A percentile compares a stretch with the other conserved stretches of the same genome.
These are phyloP conservation scores for Phialocephala subalpina DNA, from an alignment of 2,329 filamentous ascomycete genomes.

Conservation along the genomic window DNA sequence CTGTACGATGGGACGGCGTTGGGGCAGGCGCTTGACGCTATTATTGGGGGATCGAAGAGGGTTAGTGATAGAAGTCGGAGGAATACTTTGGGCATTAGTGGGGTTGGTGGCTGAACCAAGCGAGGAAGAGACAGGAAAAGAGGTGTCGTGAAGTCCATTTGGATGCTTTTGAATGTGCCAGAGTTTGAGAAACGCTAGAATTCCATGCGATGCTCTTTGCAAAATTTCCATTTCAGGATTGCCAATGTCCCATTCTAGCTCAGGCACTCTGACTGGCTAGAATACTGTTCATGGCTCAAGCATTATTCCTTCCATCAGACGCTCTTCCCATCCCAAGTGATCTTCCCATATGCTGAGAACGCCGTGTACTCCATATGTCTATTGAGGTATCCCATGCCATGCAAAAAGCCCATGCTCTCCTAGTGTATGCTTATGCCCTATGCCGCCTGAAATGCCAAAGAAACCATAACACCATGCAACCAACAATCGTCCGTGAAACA, in stretches of 20 bases:
- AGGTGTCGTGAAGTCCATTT: not conserved
- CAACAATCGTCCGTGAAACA: too few species aligned
- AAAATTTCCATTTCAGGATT: too few species aligned
- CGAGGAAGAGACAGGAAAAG: not conserved
- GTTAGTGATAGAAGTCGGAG: constrained; percentile 60
- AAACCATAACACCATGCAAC: not conserved
- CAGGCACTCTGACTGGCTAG: too few species aligned
- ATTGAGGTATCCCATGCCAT: not conserved
- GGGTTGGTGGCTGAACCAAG: not conserved
- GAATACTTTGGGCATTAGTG: constrained; percentile 59
- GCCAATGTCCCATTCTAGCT: too few species aligned
- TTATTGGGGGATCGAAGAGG: constrained; percentile 65
- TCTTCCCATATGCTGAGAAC: not conserved
- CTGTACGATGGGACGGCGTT: constrained; percentile 81
- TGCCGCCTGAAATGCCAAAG: not conserved
- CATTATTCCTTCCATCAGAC: not conserved
- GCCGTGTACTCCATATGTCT: not conserved
- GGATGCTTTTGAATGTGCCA: too few species aligned
- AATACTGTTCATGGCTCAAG: not conserved
- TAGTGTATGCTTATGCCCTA: not conserved
- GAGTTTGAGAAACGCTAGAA: not conserved
- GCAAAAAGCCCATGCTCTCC: not conserved
- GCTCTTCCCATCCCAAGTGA: not conserved
- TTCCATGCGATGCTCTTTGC: too few species aligned
- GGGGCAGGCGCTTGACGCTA: constrained; percentile 77